Evolutionary conservation across 2,329 filamentous ascomycete species (phyloP).

Genomic region (Trichothecium sympodiale): DNA sequence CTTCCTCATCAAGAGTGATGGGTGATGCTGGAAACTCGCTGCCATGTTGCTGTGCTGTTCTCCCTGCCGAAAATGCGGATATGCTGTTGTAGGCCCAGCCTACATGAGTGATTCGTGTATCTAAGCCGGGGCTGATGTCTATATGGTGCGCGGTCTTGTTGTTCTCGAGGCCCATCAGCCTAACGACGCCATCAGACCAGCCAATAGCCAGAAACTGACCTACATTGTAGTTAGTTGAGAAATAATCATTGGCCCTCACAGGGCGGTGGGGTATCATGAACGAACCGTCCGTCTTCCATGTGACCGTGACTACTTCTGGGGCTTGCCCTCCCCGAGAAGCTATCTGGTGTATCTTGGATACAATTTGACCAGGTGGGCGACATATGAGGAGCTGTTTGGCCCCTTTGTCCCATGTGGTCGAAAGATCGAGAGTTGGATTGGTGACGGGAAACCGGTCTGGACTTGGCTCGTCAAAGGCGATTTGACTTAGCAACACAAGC

Average conservation of each 20-base stretch:
- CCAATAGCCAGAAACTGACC: conserved; percentile 71
- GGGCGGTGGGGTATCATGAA: no score
- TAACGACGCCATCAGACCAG: conserved; percentile 71
- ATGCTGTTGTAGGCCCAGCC: conserved; percentile 35
- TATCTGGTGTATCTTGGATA: conserved; percentile 39
- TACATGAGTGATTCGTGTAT: conserved; percentile 37
- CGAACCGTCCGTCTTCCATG: conserved; percentile 55
- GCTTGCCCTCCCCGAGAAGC: conserved; percentile 26
- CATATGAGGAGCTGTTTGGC: conserved; percentile 64
- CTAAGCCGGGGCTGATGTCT: conserved; percentile 32
- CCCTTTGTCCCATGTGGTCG: conserved; percentile 57
- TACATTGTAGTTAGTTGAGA: conserved; percentile 15
- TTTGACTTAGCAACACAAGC: conserved; percentile 43
- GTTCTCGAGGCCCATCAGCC: conserved; percentile 68
- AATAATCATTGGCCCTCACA: no score
- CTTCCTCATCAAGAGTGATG: no score
- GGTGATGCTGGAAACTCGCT: no score
- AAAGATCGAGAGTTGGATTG: conserved; percentile 77
- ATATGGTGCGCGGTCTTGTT: conserved; percentile 73
- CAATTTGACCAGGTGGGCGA: conserved; percentile 62
- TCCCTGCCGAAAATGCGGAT: conserved; percentile 9
- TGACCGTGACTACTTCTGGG: conserved; percentile 35
- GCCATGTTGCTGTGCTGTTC: conserved; percentile 12
- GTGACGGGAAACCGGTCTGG: conserved; percentile 53
- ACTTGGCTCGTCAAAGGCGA: conserved; percentile 42